phyloP scores from a whole-genome alignment of 2,329 filamentous ascomycete species.

The Sarocladium kiliense region DNA sequence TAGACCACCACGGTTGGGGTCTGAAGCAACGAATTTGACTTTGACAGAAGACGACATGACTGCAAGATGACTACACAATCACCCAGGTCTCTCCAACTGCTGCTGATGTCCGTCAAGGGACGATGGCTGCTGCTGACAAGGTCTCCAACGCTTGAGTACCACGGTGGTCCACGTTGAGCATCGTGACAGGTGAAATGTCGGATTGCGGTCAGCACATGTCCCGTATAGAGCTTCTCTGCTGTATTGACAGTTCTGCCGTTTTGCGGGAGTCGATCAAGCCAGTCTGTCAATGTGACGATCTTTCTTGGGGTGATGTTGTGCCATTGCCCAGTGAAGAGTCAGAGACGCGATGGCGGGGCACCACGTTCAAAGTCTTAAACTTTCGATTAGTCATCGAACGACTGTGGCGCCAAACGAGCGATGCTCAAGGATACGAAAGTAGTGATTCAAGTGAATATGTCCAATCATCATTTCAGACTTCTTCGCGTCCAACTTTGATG shows the following conservation, averaged over 20 bases:
- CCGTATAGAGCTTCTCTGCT: not conserved
- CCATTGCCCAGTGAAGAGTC: not conserved
- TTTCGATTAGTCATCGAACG: not conserved
- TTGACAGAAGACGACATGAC: not conserved
- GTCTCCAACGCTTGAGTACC: not conserved
- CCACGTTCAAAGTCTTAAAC: not conserved
- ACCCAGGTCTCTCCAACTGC: no score
- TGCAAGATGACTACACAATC: not conserved
- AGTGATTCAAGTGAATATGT: no score
- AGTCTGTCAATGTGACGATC: not conserved
- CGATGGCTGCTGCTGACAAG: not conserved
- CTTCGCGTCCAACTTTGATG: no score
- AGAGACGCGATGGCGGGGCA: not conserved
- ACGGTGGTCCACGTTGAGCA: not conserved
- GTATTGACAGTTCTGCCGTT: not conserved
- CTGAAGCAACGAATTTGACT: conserved; percentile 54
- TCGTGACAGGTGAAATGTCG: not conserved
- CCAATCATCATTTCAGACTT: no score
- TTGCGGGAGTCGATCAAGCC: not conserved
- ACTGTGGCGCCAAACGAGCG: no score
- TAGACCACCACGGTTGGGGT: conserved; percentile 42
- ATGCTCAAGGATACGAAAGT: no score
- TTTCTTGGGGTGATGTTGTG: not conserved
- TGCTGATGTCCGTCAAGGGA: not conserved
- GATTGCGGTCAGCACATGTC: not conserved